phyloP scores from a whole-genome alignment of 768 basidiomycete genomes.

The Russula abietina region DNA sequence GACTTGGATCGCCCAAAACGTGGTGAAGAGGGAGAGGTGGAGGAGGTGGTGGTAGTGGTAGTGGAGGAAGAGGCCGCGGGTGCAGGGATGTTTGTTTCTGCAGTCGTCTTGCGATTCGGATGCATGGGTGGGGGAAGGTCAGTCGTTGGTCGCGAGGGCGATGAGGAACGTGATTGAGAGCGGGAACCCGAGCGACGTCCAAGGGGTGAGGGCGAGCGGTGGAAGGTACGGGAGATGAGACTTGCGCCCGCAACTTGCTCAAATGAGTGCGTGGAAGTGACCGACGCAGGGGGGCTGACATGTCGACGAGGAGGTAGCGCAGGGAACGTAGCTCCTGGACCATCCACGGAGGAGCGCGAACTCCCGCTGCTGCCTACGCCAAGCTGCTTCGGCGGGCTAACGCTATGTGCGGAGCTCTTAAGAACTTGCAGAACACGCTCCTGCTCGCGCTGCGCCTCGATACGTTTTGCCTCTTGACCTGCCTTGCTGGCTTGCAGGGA shows the following conservation, averaged over 20 bases:
- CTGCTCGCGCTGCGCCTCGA: conserved; percentile 60
- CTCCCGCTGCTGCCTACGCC: conserved; percentile 16
- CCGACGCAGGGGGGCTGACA: conserved; percentile 33
- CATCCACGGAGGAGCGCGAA: conserved; percentile 24
- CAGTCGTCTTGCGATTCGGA: conserved; percentile 43
- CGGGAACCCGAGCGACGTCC: conserved; percentile 1
- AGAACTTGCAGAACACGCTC: conserved; percentile 67
- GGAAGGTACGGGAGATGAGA: background rate
- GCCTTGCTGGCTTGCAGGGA: conserved; percentile 67
- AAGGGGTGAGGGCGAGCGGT: conserved; percentile 14
- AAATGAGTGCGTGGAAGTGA: conserved; percentile 35
- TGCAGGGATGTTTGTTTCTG: conserved; percentile 11
- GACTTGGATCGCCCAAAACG: conserved; percentile 52
- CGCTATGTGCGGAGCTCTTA: conserved; percentile 46
- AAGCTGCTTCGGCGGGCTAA: conserved; percentile 3
- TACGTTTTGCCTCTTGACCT: conserved; percentile 63
- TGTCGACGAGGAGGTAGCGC: conserved; percentile 35
- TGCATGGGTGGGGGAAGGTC: conserved; percentile 44
- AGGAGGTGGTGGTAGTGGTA: background rate
- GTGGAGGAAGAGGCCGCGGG: background rate
- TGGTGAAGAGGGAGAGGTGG: conserved; percentile 28
- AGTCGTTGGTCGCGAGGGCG: conserved; percentile 33
- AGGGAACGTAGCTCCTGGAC: conserved; percentile 29
- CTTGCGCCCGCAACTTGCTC: conserved; percentile 41
- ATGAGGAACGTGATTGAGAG: conserved; percentile 27